Evolutionary conservation across 148 eudicot species (phyloP).

Genomic region (Agrostemma githago): DNA sequence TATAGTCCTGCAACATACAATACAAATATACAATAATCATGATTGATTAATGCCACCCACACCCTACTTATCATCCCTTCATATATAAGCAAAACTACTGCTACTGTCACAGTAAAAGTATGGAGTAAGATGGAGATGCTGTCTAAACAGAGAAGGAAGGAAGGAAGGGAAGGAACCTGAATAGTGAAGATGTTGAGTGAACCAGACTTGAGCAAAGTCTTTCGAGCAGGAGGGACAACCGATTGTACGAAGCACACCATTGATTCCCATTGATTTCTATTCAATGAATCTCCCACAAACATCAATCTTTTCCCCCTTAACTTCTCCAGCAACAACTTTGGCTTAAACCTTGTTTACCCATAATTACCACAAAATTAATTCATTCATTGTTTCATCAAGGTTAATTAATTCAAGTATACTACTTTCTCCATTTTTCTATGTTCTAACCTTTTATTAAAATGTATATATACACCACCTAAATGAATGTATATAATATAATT

Average conservation of each 20-base stretch:
- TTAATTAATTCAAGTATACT: no score
- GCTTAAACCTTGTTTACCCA: conserved; percentile 47
- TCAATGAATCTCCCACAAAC: conserved; percentile 96
- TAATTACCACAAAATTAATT: not conserved
- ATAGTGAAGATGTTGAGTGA: conserved; percentile 70
- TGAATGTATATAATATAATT: not conserved
- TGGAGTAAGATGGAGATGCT: no score
- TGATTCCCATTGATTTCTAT: conserved; percentile 95
- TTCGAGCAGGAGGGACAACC: conserved; percentile 52
- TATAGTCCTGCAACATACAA: conserved; percentile 23
- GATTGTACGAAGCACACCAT: conserved; percentile 93
- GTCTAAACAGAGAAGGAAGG: not conserved
- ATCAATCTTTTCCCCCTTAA: conserved; percentile 80
- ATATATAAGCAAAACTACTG: conserved; percentile 19
- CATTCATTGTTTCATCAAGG: not conserved
- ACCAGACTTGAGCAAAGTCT: conserved; percentile 64
- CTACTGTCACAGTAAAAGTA: not conserved
- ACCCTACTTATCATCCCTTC: conserved; percentile 9
- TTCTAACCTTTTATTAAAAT: no score
- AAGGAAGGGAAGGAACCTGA: conserved; percentile 42
- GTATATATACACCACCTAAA: no score
- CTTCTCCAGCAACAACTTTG: conserved; percentile 76
- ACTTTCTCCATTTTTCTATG: no score
- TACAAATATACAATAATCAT: not conserved
- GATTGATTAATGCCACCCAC: no score